These are phyloP conservation scores for Colletotrichum sp. DNA, from an alignment of 2,329 filamentous ascomycete species.

Conservation along the genomic window DNA sequence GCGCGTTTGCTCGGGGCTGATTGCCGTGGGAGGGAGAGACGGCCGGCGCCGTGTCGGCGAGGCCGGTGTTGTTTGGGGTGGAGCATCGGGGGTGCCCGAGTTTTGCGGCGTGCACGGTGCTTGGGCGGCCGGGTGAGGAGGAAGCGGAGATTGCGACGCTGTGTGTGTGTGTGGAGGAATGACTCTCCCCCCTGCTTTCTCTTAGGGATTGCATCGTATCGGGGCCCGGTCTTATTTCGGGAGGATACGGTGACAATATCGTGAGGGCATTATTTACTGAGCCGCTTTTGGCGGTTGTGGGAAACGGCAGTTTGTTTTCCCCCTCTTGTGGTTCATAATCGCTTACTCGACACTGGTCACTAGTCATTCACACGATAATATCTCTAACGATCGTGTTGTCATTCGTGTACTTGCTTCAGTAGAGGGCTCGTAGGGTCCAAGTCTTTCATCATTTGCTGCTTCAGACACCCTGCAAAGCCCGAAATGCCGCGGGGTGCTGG, in stretches of 20 bases:
- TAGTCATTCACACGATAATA: neutral
- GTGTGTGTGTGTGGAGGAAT: neutral
- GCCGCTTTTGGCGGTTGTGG: neutral
- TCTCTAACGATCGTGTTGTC: neutral
- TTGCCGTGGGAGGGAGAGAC: neutral
- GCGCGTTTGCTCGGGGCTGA: neutral
- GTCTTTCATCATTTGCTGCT: neutral
- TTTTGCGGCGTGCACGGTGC: neutral
- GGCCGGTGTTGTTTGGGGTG: constrained; percentile 1
- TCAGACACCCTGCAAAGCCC: neutral
- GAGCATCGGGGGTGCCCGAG: neutral
- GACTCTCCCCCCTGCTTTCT: constrained; percentile 11
- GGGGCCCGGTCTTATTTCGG: neutral
- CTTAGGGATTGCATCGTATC: neutral
- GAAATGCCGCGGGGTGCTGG: neutral
- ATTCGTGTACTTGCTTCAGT: neutral
- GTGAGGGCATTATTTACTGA: neutral
- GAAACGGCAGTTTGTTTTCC: neutral
- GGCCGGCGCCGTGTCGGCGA: neutral
- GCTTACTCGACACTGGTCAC: neutral
- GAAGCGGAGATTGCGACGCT: neutral
- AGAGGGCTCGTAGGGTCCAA: neutral
- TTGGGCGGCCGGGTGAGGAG: neutral
- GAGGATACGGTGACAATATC: neutral
- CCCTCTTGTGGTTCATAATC: neutral